Evolutionary conservation across 2,329 filamentous ascomycete genomes (phyloP).

Genomic region (Colletotrichum horii): DNA sequence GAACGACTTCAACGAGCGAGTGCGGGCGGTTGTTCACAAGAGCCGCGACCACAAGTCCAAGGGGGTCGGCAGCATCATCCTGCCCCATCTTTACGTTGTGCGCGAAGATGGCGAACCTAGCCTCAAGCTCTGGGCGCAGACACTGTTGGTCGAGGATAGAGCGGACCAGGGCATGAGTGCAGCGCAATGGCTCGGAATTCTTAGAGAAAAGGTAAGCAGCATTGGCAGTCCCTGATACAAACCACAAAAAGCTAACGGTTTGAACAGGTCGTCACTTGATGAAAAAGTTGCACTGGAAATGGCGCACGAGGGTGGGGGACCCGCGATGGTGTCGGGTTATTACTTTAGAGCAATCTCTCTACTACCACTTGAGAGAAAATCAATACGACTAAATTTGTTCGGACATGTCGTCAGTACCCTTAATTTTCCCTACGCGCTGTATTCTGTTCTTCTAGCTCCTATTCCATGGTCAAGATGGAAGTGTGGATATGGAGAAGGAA

Average conservation of each 20-base stretch:
- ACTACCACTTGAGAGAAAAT: neutral
- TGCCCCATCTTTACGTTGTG: conserved; percentile 91
- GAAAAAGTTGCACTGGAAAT: neutral
- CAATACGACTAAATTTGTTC: neutral
- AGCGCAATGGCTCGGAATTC: conserved; percentile 87
- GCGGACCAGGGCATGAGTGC: conserved; percentile 93
- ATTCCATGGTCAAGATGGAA: neutral
- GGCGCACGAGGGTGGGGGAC: no score
- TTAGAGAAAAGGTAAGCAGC: conserved; percentile 86
- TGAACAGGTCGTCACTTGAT: neutral
- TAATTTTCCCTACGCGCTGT: neutral
- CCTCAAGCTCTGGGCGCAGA: conserved; percentile 95
- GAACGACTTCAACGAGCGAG: conserved; percentile 94
- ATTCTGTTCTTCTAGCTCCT: neutral
- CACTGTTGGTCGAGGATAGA: conserved; percentile 90
- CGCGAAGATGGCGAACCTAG: conserved; percentile 96
- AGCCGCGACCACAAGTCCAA: conserved; percentile 85
- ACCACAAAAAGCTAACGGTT: neutral
- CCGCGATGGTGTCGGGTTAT: neutral
- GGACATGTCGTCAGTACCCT: neutral
- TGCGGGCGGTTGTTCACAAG: conserved; percentile 90
- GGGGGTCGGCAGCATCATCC: conserved; percentile 90
- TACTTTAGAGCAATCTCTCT: neutral
- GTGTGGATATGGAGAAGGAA: neutral
- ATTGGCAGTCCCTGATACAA: neutral